phyloP scores from a whole-genome alignment of 164 flowering plant genomes.

The grape (Vitis vinifera) region DNA sequence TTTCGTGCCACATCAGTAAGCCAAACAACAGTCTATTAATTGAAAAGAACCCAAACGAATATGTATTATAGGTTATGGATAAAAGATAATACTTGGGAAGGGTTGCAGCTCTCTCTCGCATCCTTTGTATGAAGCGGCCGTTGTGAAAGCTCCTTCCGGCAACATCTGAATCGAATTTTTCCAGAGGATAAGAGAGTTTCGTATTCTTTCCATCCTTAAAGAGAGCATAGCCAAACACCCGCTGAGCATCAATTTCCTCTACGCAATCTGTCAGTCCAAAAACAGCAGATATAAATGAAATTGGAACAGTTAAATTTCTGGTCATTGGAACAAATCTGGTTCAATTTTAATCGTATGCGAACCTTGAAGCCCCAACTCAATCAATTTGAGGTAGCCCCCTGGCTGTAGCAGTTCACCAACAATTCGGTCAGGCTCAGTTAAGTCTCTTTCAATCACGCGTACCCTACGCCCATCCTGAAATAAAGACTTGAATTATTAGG shows the following conservation, averaged over 20 bases:
- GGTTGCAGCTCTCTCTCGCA: constrained; percentile 82
- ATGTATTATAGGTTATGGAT: not conserved
- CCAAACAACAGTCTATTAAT: not conserved
- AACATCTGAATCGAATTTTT: constrained; percentile 80
- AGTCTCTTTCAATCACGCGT: constrained; percentile 85
- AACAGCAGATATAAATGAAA: not conserved
- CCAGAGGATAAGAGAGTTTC: constrained; percentile 77
- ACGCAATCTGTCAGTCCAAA: constrained; percentile 71
- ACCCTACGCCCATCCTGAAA: constrained; percentile 85
- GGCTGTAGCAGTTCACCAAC: constrained; percentile 97
- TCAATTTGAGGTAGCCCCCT: constrained; percentile 89
- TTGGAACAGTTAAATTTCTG: not conserved
- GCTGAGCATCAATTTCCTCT: constrained; percentile 85
- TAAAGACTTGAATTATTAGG: not conserved
- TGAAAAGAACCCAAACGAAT: not conserved
- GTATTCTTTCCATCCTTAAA: constrained; percentile 83
- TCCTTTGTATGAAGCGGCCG: constrained; percentile 89
- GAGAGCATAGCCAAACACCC: constrained; percentile 88
- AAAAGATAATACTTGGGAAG: constrained; percentile 65
- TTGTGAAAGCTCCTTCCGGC: constrained; percentile 96
- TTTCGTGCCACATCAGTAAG: no score
- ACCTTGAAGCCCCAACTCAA: constrained; percentile 90
- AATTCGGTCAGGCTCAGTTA: constrained; percentile 89
- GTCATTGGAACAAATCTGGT: not conserved
- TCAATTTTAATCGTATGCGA: constrained; percentile 4